Conservation (phyloP, 768 basidiomycete species). For the Paxillus rubicundulus region DNA sequence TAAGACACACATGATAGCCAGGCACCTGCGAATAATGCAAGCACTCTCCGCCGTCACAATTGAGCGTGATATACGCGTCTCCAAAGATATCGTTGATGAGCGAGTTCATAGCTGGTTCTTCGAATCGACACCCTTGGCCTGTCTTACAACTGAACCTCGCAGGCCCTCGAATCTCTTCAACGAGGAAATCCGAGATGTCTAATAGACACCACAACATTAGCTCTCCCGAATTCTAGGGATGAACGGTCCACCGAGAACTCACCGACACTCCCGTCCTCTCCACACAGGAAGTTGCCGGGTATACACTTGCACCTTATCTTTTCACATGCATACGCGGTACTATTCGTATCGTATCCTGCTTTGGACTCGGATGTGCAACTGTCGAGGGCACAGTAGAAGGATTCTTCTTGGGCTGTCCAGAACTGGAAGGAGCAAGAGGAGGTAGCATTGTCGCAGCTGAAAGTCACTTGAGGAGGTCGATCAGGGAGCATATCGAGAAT, state of each 20-base stretch:
- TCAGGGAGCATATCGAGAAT: constrained; percentile 90
- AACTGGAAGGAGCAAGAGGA: constrained; percentile 91
- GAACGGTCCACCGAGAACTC: constrained; percentile 27
- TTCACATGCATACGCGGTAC: constrained; percentile 76
- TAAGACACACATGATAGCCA: constrained; percentile 64
- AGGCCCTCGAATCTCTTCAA: constrained; percentile 87
- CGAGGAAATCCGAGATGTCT: constrained; percentile 95
- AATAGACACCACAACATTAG: constrained; percentile 3
- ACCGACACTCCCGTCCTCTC: constrained; percentile 93
- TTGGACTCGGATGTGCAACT: constrained; percentile 53
- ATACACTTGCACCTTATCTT: constrained; percentile 89
- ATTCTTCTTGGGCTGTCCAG: constrained; percentile 93
- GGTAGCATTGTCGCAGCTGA: constrained; percentile 71
- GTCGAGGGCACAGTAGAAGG: constrained; percentile 90
- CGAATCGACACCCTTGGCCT: constrained; percentile 79
- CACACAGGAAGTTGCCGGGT: constrained; percentile 92
- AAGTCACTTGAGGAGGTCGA: constrained; percentile 93
- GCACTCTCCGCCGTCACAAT: constrained; percentile 90
- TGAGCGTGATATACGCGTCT: constrained; percentile 82
- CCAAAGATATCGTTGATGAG: constrained; percentile 94
- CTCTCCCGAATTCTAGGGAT: neutral
- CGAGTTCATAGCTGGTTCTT: constrained; percentile 95
- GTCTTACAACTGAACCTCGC: constrained; percentile 77
- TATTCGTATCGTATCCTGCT: constrained; percentile 61
- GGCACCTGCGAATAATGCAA: constrained; percentile 92